Percentiles rank a stretch among this genome's conserved stretches.
Conservation (phyloP, 108 stramenopile genomes). For the Tribonema minus region DNA sequence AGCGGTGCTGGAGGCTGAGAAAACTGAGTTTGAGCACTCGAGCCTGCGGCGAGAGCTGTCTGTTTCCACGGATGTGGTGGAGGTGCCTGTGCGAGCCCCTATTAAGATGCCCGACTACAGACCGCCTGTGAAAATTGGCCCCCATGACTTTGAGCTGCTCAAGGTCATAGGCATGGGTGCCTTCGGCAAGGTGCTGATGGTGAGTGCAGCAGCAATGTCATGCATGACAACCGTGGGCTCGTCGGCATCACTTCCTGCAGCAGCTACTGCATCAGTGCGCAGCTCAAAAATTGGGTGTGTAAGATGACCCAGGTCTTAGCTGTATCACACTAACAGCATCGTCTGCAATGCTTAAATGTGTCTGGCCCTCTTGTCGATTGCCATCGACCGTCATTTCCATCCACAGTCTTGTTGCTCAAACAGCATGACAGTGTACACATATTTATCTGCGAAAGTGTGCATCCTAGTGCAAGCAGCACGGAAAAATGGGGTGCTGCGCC, state of each 20-base stretch:
- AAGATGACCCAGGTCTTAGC: no score
- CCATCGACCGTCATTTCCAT: no score
- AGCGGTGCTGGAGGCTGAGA: neutral
- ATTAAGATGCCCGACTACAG: neutral
- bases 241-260: neutral
- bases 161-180: conserved; percentile 89
- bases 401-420: no score
- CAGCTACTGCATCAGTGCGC: no score
- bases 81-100: neutral
- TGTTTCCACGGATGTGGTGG: neutral
- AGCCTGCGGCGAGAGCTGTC: neutral
- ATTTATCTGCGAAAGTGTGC: no score
- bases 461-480: no score
- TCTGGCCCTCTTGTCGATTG: no score
- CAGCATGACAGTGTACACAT: no score
- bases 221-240: neutral
- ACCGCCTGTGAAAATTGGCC: neutral
- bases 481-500: no score
- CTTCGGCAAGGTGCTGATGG: conserved; percentile 95
- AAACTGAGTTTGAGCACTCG: neutral
- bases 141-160: conserved; percentile 53
- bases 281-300: no score
- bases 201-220: conserved; percentile 8
- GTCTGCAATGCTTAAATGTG: no score
- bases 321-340: no score